phyloP scores from a whole-genome alignment of 768 basidiomycete genomes.

The Mrakia gelida region DNA sequence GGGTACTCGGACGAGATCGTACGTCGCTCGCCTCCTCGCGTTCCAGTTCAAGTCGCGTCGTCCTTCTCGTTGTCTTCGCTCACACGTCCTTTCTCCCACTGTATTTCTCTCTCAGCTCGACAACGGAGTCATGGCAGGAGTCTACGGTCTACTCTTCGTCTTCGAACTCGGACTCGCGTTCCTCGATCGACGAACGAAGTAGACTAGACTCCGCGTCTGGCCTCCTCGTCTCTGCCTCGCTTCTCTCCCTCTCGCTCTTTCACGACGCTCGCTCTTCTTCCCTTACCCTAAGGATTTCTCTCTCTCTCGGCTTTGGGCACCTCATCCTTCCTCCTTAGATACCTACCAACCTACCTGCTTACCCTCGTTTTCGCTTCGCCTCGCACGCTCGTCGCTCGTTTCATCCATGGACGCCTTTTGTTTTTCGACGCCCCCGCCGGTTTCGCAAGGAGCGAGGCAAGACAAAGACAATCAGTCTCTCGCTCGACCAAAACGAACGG shows the following conservation, averaged over 20 bases:
- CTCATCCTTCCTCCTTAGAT: no score
- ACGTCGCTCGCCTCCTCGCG: not conserved
- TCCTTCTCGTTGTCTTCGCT: not conserved
- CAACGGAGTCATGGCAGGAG: conserved; percentile 8
- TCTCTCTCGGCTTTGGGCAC: no score
- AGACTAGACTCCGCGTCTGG: not conserved
- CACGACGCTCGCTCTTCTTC: not conserved
- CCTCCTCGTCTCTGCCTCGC: no score
- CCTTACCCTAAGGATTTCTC: no score
- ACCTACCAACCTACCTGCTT: no score
- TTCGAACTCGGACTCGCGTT: not conserved
- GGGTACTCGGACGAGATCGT: not conserved
- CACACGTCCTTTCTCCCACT: not conserved
- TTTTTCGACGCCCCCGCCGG: no score
- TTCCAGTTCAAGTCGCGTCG: not conserved
- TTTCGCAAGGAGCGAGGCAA: no score
- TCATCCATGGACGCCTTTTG: not conserved
- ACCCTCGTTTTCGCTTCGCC: not conserved
- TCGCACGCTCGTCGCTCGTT: not conserved
- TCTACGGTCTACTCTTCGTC: not conserved
- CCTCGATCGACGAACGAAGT: not conserved
- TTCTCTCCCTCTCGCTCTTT: not conserved
- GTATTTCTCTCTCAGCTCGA: not conserved
- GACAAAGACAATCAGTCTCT: no score
- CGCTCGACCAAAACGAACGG: no score